Evolutionary conservation across 768 basidiomycete species (phyloP).

Genomic region (Obba rivulosa): DNA sequence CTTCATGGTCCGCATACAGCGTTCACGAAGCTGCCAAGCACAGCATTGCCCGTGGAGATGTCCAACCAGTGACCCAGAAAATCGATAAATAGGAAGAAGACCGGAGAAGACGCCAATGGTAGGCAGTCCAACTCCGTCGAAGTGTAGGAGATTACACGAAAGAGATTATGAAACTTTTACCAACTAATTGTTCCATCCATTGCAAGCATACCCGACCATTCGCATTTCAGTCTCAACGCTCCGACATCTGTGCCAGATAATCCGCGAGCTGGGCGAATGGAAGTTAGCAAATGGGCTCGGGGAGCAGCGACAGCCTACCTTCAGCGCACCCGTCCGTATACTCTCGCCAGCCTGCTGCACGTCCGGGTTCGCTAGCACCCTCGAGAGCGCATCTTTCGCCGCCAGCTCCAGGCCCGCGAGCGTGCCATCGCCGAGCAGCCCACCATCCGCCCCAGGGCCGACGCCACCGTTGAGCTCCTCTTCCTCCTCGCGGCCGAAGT

Average conservation of each 20-base stretch:
- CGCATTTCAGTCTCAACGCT: constrained; percentile 10
- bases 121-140: too few relatives aligned
- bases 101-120: background rate
- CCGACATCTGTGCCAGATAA: constrained; percentile 21
- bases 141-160: too few relatives aligned
- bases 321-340: constrained; percentile 74
- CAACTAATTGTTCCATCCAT: too few relatives aligned
- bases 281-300: background rate
- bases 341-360: constrained; percentile 82
- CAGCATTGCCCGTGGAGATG: too few relatives aligned
- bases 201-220: background rate
- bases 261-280: constrained; percentile 43
- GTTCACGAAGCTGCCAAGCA: too few relatives aligned
- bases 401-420: constrained; percentile 54
- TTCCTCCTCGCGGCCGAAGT: constrained; percentile 85
- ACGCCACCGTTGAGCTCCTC: constrained; percentile 51
- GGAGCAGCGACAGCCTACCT: constrained; percentile 42
- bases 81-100: constrained; percentile 9
- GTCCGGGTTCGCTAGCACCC: constrained; percentile 78
- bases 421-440: constrained; percentile 42
- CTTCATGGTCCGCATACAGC: too few relatives aligned
- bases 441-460: constrained; percentile 43
- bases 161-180: too few relatives aligned
- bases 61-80: too few relatives aligned
- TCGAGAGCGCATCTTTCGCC: constrained; percentile 70